Conservation (phyloP, 495 filamentous ascomycete species). For the Lophiostoma macrostomum region DNA sequence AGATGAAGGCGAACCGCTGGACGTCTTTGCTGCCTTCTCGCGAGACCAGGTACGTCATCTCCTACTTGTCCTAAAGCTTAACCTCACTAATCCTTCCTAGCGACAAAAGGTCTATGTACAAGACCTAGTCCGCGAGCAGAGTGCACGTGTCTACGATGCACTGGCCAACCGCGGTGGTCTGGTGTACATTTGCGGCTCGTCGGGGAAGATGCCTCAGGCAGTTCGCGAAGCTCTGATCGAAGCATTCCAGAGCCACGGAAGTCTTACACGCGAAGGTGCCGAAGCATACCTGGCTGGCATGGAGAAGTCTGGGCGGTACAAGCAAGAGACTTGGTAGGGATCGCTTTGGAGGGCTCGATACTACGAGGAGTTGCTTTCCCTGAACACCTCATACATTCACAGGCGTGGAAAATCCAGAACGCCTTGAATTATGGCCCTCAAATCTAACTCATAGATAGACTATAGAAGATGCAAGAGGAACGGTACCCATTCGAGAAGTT, state of each 20-base stretch:
- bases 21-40: constrained; percentile 79
- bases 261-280: constrained; percentile 48
- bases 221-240: constrained; percentile 79
- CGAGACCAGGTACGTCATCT: constrained; percentile 55
- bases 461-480: no score
- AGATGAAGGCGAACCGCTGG: constrained; percentile 34
- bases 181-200: constrained; percentile 75
- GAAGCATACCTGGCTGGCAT: constrained; percentile 57
- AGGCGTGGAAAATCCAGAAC: no score
- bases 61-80: neutral
- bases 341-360: no score
- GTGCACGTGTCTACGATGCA: constrained; percentile 54
- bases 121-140: constrained; percentile 66
- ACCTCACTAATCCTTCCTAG: constrained; percentile 18
- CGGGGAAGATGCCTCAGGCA: constrained; percentile 76
- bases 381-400: no score
- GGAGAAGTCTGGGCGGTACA: constrained; percentile 68
- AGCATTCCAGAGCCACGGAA: constrained; percentile 52
- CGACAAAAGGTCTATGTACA: constrained; percentile 84
- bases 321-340: constrained; percentile 73
- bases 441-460: no score
- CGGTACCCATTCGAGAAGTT: no score
- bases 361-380: no score
- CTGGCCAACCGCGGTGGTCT: constrained; percentile 54
- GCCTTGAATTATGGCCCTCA: no score